Conservation (phyloP, 495 filamentous ascomycete genomes). For the Podospora fimiseda region DNA sequence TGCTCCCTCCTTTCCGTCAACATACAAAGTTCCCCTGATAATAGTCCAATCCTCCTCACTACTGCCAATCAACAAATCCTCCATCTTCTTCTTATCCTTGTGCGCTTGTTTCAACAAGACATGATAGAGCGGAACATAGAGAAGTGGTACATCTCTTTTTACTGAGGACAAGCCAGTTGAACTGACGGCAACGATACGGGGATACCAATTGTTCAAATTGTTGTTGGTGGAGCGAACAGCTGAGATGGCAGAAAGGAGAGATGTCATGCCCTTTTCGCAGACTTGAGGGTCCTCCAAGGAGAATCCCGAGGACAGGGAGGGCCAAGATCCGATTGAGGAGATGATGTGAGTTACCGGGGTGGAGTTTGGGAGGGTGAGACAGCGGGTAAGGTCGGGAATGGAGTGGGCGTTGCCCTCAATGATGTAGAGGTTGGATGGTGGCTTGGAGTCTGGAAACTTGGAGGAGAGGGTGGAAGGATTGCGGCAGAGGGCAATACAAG, state of each 20-base stretch:
- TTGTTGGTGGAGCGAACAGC: constrained; percentile 12
- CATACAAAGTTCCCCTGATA: constrained; percentile 34
- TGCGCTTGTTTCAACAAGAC: constrained; percentile 46
- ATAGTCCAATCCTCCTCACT: constrained; percentile 37
- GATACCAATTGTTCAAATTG: constrained; percentile 18
- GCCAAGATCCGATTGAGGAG: constrained; percentile 41
- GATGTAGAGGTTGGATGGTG: constrained; percentile 37
- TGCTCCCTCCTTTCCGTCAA: constrained; percentile 16
- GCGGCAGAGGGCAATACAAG: constrained; percentile 51
- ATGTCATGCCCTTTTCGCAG: constrained; percentile 45
- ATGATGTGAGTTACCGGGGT: constrained; percentile 24
- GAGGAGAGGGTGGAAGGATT: constrained; percentile 54
- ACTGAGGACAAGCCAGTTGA: constrained; percentile 46
- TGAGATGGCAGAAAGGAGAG: constrained; percentile 40
- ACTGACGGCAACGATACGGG: constrained; percentile 45
- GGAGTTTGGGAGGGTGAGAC: constrained; percentile 12
- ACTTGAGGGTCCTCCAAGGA: constrained; percentile 49
- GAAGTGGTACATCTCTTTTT: constrained; percentile 47
- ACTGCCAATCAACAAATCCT: constrained; percentile 35
- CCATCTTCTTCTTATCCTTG: constrained; percentile 57
- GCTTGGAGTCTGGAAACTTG: constrained; percentile 23
- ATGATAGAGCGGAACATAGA: constrained; percentile 46
- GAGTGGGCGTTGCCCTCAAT: constrained; percentile 49
- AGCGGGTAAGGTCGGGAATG: constrained; percentile 33
- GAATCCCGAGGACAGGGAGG: constrained; percentile 8